Evolutionary conservation across 495 filamentous ascomycete genomes (phyloP), one percentile per base, ranked within the genome.

Genomic region (Tuber magnatum): DNA sequence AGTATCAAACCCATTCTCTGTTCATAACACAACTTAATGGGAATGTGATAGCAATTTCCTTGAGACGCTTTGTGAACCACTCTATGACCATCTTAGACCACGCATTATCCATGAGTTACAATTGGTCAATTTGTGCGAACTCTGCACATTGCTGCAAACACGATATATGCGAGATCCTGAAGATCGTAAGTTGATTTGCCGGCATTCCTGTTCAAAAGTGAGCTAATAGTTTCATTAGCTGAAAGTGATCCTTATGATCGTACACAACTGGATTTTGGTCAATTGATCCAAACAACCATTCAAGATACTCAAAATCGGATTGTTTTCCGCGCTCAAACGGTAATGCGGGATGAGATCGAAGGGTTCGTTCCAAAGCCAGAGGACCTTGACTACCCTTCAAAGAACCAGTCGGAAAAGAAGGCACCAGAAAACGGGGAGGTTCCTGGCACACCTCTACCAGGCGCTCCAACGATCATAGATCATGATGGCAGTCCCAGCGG

Each of bases 231-330:
- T 61, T 41, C 24, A 61, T 20, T 74, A 78, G 76, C 76, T 43
- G 86, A 90, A 69, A 76, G 82, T 16, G 87, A 90, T 74, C 75
- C 75, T 43, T 80, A 76, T 56, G 81, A 82, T 65, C 80, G 78
- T 18, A 82, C 81, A 16, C 87, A 89, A 72, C 85, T 93, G 28
- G 90, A 92, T 81, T 93, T 93, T 76, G 87, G 88, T 14, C 77
- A 84, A 40, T 82, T 93, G 38, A 90, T 93, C 41, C 89, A 90
- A 43, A 88, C 91, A 10, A 90, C 88, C 43, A 84, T 93, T 35
- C 88, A 92, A 82, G 91, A 93, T 83, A 89, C 90, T 2, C 91
- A 93, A 80, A 90, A 89, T 42, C 87, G 91, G 24, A 86, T 93
- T 8, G 91, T 92, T 20, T 92, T 92, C 83, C 78, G 91, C 28